Conservation (phyloP, 805 yeast genomes). For the Candida incommunis region DNA sequence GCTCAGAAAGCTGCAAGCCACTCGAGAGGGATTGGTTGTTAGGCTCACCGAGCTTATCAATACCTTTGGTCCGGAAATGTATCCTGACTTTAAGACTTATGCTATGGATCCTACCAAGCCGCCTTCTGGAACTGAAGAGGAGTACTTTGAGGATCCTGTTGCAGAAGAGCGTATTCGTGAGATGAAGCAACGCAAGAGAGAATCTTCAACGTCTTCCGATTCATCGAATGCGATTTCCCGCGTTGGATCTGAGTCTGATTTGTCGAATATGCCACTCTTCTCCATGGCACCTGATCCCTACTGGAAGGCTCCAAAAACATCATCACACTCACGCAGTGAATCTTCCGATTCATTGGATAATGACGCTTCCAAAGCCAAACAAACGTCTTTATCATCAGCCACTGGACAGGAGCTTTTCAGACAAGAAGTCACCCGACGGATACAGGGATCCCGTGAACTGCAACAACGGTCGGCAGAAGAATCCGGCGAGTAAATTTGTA, state of each 20-base stretch:
- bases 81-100: slow-evolving; percentile 56
- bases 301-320: background rate
- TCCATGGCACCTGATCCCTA: slow-evolving; percentile 8
- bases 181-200: slow-evolving; percentile 5
- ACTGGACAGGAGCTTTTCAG: background rate
- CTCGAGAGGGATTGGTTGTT: slow-evolving; percentile 47
- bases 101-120: background rate
- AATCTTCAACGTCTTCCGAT: slow-evolving; percentile 22
- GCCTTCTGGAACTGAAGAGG: background rate
- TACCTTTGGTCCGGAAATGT: slow-evolving; percentile 67
- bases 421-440: background rate
- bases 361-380: background rate
- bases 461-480: too few relatives aligned
- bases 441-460: background rate
- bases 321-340: background rate
- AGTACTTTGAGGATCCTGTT: background rate
- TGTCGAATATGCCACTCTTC: slow-evolving; percentile 52
- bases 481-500: too few relatives aligned
- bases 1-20: slow-evolving; percentile 38
- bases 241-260: slow-evolving; percentile 45
- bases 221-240: slow-evolving; percentile 46
- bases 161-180: slow-evolving; percentile 5
- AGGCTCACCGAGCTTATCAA: slow-evolving; percentile 73
- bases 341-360: background rate
- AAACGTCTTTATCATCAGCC: background rate